Evolutionary conservation across 2,329 filamentous ascomycete species (phyloP).

Genomic region (Microsporum ferrugineum): DNA sequence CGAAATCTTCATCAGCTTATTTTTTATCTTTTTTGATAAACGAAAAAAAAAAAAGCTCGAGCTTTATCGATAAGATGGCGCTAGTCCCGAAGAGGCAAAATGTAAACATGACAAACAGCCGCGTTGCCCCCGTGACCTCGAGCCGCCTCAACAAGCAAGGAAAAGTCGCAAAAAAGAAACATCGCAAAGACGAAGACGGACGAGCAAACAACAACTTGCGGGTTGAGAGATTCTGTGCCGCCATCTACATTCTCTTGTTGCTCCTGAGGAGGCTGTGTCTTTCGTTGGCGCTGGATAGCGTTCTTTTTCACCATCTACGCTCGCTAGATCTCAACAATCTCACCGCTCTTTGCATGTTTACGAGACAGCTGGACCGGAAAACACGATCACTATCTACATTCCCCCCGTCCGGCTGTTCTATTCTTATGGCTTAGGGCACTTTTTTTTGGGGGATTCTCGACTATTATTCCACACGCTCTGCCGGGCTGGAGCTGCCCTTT

Average conservation of each 20-base stretch:
- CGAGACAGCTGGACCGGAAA: not conserved
- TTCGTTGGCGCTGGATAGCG: not conserved
- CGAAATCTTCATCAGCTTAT: not conserved
- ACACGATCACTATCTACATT: not conserved
- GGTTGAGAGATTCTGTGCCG: not conserved
- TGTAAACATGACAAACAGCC: slow-evolving; percentile 25
- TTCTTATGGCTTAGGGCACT: not conserved
- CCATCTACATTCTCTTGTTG: not conserved
- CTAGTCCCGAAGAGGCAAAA: slow-evolving; percentile 28
- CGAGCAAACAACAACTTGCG: not conserved
- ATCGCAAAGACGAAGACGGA: not conserved
- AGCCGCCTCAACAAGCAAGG: not conserved
- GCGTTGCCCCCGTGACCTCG: slow-evolving; percentile 19
- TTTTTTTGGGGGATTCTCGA: not conserved
- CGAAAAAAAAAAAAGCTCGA: not conserved
- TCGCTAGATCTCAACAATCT: not conserved
- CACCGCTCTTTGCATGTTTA: not conserved
- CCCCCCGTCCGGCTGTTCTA: not conserved
- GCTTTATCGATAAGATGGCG: slow-evolving; percentile 32
- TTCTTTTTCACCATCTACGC: not conserved
- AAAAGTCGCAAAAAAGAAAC: not conserved
- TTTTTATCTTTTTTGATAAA: not conserved
- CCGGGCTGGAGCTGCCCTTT: not conserved
- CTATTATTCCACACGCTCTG: not conserved
- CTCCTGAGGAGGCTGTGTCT: not conserved